Conservation (phyloP, 2,329 filamentous ascomycete species). For the Daldinia sp. region DNA sequence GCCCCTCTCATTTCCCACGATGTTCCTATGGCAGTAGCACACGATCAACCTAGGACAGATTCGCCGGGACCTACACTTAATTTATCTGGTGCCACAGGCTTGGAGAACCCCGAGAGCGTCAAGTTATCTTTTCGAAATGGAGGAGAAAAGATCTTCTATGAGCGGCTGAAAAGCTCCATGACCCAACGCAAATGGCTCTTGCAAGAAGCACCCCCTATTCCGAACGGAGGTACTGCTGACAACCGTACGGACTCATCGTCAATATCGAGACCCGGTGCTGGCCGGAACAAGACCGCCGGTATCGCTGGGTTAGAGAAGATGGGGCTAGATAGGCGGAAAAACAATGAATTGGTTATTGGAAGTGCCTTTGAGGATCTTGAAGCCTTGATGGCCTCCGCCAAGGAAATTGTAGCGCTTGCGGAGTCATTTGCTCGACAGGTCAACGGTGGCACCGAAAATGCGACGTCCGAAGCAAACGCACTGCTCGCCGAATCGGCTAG, state of each 20-base stretch:
- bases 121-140: constrained; percentile 92
- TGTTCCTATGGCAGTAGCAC: constrained; percentile 50
- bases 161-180: constrained; percentile 85
- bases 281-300: constrained; percentile 72
- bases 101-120: constrained; percentile 75
- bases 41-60: constrained; percentile 64
- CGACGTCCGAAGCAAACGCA: constrained; percentile 73
- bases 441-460: constrained; percentile 63
- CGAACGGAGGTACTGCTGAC: constrained; percentile 57
- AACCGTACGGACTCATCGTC: constrained; percentile 46
- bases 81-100: constrained; percentile 48
- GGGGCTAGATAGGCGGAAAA: constrained; percentile 83
- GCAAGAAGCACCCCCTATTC: constrained; percentile 86
- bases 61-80: constrained; percentile 79
- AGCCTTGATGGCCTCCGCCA: constrained; percentile 95
- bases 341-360: constrained; percentile 92
- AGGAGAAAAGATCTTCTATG: constrained; percentile 89
- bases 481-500: constrained; percentile 83
- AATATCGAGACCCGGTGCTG: constrained; percentile 39
- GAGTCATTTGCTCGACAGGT: constrained; percentile 82
- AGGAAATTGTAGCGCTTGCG: constrained; percentile 92
- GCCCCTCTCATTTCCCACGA: constrained; percentile 71
- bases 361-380: constrained; percentile 96
- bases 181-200: constrained; percentile 96
- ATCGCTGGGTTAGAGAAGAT: constrained; percentile 92